Percentiles rank a stretch among this genome's conserved stretches.
phyloP scores from a whole-genome alignment of 768 basidiomycete species.

The Tephrocybe sp. region DNA sequence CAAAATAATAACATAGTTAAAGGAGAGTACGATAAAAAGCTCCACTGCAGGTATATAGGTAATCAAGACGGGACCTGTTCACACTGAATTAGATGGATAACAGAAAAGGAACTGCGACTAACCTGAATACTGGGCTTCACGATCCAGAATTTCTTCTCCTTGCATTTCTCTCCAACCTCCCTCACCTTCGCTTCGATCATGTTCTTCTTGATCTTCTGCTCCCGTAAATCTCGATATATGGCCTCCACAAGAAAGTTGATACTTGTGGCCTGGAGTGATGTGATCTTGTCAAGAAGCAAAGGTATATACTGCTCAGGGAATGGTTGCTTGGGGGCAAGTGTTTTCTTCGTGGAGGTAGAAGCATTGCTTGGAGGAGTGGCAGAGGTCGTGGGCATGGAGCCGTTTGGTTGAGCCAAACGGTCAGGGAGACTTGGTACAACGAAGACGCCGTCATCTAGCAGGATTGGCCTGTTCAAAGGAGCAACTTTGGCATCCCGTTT shows the following conservation, averaged over 20 bases:
- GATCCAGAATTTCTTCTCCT: slow-evolving; percentile 71
- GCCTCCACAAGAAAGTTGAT: slow-evolving; percentile 69
- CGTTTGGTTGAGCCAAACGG: slow-evolving; percentile 23
- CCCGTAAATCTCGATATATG: slow-evolving; percentile 65
- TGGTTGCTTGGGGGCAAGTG: slow-evolving; percentile 44
- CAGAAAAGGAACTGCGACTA: slow-evolving; percentile 7
- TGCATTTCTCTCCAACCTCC: slow-evolving; percentile 74
- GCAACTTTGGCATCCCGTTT: slow-evolving; percentile 24
- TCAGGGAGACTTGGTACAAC: slow-evolving; percentile 47
- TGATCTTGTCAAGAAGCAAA: slow-evolving; percentile 61
- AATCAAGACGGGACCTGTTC: slow-evolving; percentile 8
- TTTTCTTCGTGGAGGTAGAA: slow-evolving; percentile 27
- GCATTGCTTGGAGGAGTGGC: slow-evolving; percentile 15
- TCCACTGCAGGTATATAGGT: background rate
- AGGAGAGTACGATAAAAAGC: background rate
- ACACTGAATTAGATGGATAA: background rate
- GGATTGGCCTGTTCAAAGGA: slow-evolving; percentile 12
- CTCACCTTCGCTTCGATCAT: slow-evolving; percentile 79
- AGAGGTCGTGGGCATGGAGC: slow-evolving; percentile 14
- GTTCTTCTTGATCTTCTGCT: slow-evolving; percentile 78
- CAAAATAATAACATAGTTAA: slow-evolving; percentile 1
- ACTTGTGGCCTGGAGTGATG: slow-evolving; percentile 55
- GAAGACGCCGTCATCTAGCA: slow-evolving; percentile 32
- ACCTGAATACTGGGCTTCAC: slow-evolving; percentile 45
- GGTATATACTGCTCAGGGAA: slow-evolving; percentile 71